Evolutionary conservation across 805 yeast genomes (phyloP).

Genomic region (Blastobotrys robertii): DNA sequence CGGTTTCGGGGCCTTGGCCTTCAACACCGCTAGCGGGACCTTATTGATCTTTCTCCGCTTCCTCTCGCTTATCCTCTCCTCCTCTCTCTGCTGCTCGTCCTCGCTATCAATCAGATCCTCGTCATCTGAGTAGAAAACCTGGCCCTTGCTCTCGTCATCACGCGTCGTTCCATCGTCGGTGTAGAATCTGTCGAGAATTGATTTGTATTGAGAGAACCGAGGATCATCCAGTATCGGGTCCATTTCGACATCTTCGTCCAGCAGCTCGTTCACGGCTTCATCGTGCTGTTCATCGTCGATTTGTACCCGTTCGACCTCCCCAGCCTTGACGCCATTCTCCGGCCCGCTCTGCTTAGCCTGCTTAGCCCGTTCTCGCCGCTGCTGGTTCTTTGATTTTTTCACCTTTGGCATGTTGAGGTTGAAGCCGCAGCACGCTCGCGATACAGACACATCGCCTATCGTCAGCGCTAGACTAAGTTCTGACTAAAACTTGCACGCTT

Average conservation of each 20-base stretch:
- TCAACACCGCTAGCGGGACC: constrained; percentile 58
- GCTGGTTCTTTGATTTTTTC: constrained; percentile 30
- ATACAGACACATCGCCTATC: neutral
- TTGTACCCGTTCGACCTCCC: neutral
- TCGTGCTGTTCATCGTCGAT: neutral
- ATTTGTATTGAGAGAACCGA: constrained; percentile 27
- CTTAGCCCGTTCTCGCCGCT: constrained; percentile 36
- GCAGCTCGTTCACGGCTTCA: constrained; percentile 1
- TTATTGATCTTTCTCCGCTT: constrained; percentile 44
- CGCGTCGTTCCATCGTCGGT: constrained; percentile 13
- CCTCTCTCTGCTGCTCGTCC: constrained; percentile 21
- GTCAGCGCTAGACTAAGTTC: no score
- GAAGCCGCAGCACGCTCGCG: neutral
- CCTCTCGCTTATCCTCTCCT: constrained; percentile 30
- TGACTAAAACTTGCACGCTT: no score
- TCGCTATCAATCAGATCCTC: constrained; percentile 25
- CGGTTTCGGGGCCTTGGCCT: constrained; percentile 51
- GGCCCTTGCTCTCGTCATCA: constrained; percentile 19
- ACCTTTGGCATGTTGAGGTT: constrained; percentile 19
- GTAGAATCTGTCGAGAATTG: constrained; percentile 30
- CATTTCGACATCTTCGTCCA: constrained; percentile 16
- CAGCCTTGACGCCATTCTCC: neutral
- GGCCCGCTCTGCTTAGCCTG: constrained; percentile 20
- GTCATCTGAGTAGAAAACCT: constrained; percentile 28
- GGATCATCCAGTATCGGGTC: constrained; percentile 24